These are phyloP conservation scores for Hibiscus trionum DNA, from an alignment of 345 rosid species.

Conservation along the genomic window DNA sequence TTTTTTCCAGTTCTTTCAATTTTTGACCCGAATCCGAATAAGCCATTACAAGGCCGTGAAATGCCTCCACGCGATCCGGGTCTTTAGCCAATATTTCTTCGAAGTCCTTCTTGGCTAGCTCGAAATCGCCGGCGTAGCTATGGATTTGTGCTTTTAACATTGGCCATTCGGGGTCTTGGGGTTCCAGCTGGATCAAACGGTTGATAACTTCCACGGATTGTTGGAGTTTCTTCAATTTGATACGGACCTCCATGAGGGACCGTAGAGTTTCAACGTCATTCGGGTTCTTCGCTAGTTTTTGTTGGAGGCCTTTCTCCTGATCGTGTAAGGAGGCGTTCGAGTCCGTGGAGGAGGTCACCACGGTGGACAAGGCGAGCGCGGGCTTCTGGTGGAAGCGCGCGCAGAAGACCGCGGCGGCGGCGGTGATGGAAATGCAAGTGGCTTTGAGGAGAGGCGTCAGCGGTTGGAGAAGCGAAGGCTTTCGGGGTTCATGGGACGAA, in stretches of 20 bases:
- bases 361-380: constrained; percentile 42
- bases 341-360: constrained; percentile 22
- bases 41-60: constrained; percentile 73
- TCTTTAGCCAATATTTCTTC: constrained; percentile 63
- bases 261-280: constrained; percentile 42
- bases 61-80: constrained; percentile 75
- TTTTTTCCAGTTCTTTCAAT: constrained; percentile 37
- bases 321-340: constrained; percentile 27
- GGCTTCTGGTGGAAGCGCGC: constrained; percentile 42
- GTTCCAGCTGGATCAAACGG: constrained; percentile 64
- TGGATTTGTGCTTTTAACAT: constrained; percentile 57
- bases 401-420: constrained; percentile 57
- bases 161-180: constrained; percentile 70
- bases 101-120: constrained; percentile 41
- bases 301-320: constrained; percentile 44
- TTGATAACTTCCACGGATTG: constrained; percentile 54
- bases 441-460: constrained; percentile 36
- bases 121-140: constrained; percentile 52
- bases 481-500: constrained; percentile 11
- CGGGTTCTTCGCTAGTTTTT: constrained; percentile 34
- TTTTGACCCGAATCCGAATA: constrained; percentile 46
- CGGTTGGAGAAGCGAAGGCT: constrained; percentile 19
- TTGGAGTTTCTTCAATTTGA: constrained; percentile 49
- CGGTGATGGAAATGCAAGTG: constrained; percentile 40
- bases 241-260: constrained; percentile 61